phyloP scores from a whole-genome alignment of 805 yeast species.

The Metschnikowia chrysomelidarum region DNA sequence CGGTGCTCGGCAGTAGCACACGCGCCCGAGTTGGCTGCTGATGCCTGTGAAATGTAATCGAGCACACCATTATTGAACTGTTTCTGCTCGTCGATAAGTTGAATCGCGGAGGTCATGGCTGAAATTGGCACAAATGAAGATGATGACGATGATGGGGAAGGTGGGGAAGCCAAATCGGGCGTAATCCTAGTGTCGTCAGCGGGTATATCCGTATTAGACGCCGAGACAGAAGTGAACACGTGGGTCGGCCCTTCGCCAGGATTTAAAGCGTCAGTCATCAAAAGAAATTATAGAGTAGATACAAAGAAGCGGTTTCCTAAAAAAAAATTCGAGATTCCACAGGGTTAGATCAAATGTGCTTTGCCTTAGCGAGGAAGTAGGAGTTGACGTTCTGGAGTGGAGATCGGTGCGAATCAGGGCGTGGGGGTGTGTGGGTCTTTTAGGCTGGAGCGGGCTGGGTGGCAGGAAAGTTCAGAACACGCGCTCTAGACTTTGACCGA shows the following conservation, averaged over 20 bases:
- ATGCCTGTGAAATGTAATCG: slow-evolving; percentile 22
- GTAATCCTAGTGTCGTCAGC: neutral
- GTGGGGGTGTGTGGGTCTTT: too few species aligned
- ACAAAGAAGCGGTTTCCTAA: too few species aligned
- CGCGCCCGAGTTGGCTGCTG: slow-evolving; percentile 13
- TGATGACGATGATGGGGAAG: slow-evolving; percentile 26
- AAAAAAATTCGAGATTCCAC: too few species aligned
- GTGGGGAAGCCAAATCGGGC: neutral
- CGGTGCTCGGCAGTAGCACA: slow-evolving; percentile 60
- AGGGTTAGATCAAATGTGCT: too few species aligned
- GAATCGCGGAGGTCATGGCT: slow-evolving; percentile 45
- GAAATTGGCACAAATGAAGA: slow-evolving; percentile 44
- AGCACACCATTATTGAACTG: slow-evolving; percentile 39
- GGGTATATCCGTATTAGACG: neutral
- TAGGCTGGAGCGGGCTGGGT: too few species aligned
- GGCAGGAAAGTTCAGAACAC: too few species aligned
- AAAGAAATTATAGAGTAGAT: too few species aligned
- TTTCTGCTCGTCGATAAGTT: slow-evolving; percentile 62
- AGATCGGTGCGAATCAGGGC: too few species aligned
- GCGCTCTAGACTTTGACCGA: too few species aligned
- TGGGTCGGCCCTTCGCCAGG: neutral
- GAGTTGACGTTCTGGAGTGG: too few species aligned
- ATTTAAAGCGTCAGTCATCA: too few species aligned
- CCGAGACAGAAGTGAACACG: neutral
- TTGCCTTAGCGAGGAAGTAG: too few species aligned